These are phyloP conservation scores for Dioszegia crocea DNA, from an alignment of 768 basidiomycete species.

Conservation along the genomic window DNA sequence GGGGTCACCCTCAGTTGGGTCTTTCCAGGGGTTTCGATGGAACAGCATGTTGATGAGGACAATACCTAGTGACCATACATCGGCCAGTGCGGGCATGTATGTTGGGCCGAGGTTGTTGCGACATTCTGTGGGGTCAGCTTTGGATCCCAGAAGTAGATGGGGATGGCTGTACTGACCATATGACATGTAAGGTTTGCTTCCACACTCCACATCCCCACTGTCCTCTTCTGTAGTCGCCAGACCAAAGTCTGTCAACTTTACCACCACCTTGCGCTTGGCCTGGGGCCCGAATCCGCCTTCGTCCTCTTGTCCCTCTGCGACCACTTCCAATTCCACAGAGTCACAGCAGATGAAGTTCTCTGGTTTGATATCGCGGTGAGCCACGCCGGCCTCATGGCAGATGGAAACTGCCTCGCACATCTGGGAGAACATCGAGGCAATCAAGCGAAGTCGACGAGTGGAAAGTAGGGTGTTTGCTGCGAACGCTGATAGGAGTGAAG, in stretches of 20 bases:
- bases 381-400: conserved; percentile 85
- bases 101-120: conserved; percentile 94
- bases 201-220: conserved; percentile 95
- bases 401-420: conserved; percentile 98
- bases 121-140: conserved; percentile 62
- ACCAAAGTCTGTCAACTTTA: conserved; percentile 96
- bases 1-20: conserved; percentile 76
- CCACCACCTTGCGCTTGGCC: conserved; percentile 76
- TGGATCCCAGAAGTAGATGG: neutral
- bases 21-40: conserved; percentile 97
- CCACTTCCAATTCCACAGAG: conserved; percentile 44
- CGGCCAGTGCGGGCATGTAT: conserved; percentile 89
- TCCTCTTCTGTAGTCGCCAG: conserved; percentile 82
- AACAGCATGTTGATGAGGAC: conserved; percentile 99
- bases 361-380: conserved; percentile 97
- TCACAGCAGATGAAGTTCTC: conserved; percentile 65
- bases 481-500: conserved; percentile 78
- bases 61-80: conserved; percentile 98
- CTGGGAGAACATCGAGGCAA: conserved; percentile 95
- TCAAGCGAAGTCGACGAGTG: conserved; percentile 79
- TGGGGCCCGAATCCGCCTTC: conserved; percentile 51
- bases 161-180: conserved; percentile 61
- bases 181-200: conserved; percentile 98
- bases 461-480: conserved; percentile 75
- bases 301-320: conserved; percentile 45